Base-by-base conservation (phyloP, 176 grass and related monocot species). In the Ampelocalamus luodianensis region DNA sequence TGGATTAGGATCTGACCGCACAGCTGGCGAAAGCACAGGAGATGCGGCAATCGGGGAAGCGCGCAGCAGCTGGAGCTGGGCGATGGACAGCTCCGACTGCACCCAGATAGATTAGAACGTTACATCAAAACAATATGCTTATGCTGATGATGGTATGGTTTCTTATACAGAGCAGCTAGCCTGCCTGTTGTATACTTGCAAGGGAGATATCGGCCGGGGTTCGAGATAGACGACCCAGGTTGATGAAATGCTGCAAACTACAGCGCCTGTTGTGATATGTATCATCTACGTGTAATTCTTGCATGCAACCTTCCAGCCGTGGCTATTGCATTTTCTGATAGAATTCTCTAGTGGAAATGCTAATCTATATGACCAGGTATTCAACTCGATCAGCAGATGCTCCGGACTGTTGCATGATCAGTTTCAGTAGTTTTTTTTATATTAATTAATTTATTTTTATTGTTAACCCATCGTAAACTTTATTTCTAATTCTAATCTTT, bases 11-110 rank as follows among this genome's bases (percentile, higher is more conserved):
- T 27, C 49, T 90, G 68, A 87, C 89, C 0, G 75, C 79, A 0
- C 84, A 84, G 75, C 75, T 90, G 29, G 89, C 89, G n/a, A 87
- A 75, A 74, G 79, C 89, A 20, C 85, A 90, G 80, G 85, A 36
- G 79, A 87, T 83, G 85, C 67, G 80, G 50, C 89, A 79, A 12
- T 90, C 79, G 0, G 88, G 84, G 38, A 79, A 83, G 74, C 89
- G 80, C 10, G 49, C 84, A 0, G 80, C 79, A 1, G 89, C 85
- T 45, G 89, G 89, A 45, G 89, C 89, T 54, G 89, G 89, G 29
- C 81, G 89, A 79, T 90, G 89, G 89, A 68, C 84, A 50, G 65
- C 89, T 51, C 84, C 79, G 6, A 53, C 79, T 2, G 74, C 74
- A 6, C 89, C 68, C 0, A 87, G 74, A 15, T 79, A 90, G 50